A percentile compares a stretch with the other conserved stretches of the same genome.
These are phyloP conservation scores for Paramecium pentaurelia DNA, from an alignment of 73 alveolate genomes.

Conservation along the genomic window DNA sequence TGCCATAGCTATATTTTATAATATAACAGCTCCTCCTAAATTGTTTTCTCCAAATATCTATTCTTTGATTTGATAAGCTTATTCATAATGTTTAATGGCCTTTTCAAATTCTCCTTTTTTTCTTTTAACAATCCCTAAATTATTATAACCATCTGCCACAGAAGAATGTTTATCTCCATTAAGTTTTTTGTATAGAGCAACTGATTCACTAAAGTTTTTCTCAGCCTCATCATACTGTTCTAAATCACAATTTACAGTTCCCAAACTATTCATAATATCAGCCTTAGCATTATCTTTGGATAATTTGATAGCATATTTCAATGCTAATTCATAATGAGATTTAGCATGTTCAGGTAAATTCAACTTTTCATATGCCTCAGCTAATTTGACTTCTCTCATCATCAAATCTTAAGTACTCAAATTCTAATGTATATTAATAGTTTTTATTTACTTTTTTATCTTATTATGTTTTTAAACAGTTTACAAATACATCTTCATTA, in stretches of 20 bases:
- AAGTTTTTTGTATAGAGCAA: background rate
- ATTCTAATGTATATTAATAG: background rate
- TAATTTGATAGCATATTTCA: background rate
- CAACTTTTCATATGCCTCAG: constrained; percentile 11
- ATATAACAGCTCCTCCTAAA: constrained; percentile 17
- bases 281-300: background rate
- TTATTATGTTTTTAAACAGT: background rate
- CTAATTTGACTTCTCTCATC: constrained; percentile 30
- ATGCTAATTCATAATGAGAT: background rate
- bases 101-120: constrained; percentile 31
- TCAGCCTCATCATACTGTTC: constrained; percentile 19
- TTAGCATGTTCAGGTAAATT: constrained; percentile 37
- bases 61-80: constrained; percentile 26
- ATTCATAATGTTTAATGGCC: constrained; percentile 6
- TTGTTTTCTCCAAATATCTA: constrained; percentile 22
- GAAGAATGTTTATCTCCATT: constrained; percentile 42
- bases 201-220: background rate
- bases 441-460: background rate
- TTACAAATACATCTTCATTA: constrained; percentile 31
- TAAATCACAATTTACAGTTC: constrained; percentile 28
- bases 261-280: constrained; percentile 10
- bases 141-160: constrained; percentile 22
- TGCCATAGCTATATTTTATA: background rate
- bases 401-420: background rate
- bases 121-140: constrained; percentile 1